phyloP scores from a whole-genome alignment of 208 protist genomes.

The Trypanosoma scelopori region DNA sequence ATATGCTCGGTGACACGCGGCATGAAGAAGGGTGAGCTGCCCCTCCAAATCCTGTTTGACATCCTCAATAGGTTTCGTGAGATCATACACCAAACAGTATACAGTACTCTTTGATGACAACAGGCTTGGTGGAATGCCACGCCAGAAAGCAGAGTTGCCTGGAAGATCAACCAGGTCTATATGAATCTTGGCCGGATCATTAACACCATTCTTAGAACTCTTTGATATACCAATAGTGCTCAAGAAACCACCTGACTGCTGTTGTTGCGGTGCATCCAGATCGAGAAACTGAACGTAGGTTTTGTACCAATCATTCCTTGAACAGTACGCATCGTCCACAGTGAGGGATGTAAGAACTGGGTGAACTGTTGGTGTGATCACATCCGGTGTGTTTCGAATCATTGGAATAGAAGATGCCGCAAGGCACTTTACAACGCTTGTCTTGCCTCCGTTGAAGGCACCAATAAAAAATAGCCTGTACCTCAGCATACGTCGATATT shows the following conservation, averaged over 20 bases:
- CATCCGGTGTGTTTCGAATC: constrained; percentile 27
- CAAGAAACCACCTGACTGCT: constrained; percentile 23
- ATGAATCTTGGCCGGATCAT: constrained; percentile 31
- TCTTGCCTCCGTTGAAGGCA: constrained; percentile 21
- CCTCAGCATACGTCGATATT: constrained; percentile 28
- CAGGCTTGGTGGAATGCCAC: constrained; percentile 22
- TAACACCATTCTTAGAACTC: constrained; percentile 23
- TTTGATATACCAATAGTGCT: constrained; percentile 27
- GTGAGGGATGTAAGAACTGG: constrained; percentile 13
- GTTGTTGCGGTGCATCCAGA: constrained; percentile 25
- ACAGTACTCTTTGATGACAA: constrained; percentile 25
- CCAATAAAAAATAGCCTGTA: constrained; percentile 31
- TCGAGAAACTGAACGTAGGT: constrained; percentile 31
- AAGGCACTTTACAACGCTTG: constrained; percentile 27
- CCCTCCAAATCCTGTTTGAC: constrained; percentile 27
- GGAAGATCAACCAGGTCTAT: constrained; percentile 32
- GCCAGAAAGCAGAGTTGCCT: constrained; percentile 20
- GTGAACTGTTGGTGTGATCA: constrained; percentile 30
- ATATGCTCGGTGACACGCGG: constrained; percentile 25
- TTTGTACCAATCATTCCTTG: constrained; percentile 26
- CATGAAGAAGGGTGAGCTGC: constrained; percentile 29
- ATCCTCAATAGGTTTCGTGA: constrained; percentile 29
- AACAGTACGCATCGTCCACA: constrained; percentile 27
- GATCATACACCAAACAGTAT: constrained; percentile 31
- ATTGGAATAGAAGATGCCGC: constrained; percentile 17